Evolutionary conservation across 164 flowering plant species (phyloP), one percentile per base, ranked within the genome.

Genomic region (Piper betle): DNA sequence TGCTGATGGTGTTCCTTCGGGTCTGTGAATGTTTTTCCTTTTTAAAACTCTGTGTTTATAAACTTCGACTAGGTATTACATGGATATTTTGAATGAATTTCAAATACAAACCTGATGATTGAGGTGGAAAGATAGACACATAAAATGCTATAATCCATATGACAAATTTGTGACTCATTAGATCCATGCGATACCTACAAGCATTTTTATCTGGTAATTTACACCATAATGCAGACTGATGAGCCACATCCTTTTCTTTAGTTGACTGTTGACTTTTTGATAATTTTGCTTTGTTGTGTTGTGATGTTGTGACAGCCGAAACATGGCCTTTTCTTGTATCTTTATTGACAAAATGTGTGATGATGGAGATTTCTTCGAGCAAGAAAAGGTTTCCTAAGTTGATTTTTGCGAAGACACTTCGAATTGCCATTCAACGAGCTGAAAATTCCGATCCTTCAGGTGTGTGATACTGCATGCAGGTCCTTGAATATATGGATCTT

Each of bases 251-350:
- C 9, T 18, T 55, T 64, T 41, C 33, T 37, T 37, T 16, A 39
- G 19, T 62, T 12, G 9, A 16, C n/a, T 38, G 38, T 56, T 15
- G 54, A 17, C 18, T 37, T 57, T 9, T n/a, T 18, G 39, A 20
- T 18, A n/a, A 5, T 40, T 6, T 53, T 52, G 15, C 33, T 53
- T 48, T 56, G 55, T 20, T 16, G 17, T 7, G 3, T 15, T 16
- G n/a, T 52, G 11, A 52, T 38, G 50, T 38, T 62, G 55, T 69
- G 33, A 75, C 88, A 94, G 99, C 87, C 19, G 86, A 88, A 71
- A 84, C 96, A 8, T 94, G 99, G 99, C 93, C 99, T 6, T 94
- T 84, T 78, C 79, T 94, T 43, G 52, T 85, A 39, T 74, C 66
- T 39, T 61, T 87, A 74, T 82, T 94, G 12, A 77, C 67, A 16